Evolutionary conservation across 495 filamentous ascomycete genomes (phyloP), one percentile per base, ranked within the genome.

Genomic region (Penicillium nucicola): DNA sequence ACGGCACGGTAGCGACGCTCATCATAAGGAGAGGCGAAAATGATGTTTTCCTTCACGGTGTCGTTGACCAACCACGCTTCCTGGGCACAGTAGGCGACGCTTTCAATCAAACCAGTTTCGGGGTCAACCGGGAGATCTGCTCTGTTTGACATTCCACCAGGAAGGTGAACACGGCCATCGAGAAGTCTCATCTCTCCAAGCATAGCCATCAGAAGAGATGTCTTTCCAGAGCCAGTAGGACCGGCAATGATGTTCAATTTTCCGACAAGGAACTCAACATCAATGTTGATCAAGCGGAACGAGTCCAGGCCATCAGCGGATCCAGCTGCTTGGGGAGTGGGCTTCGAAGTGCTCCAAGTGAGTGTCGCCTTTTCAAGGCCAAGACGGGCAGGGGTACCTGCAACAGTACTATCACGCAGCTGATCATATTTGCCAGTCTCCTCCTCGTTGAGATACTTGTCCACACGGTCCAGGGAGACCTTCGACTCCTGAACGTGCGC

Each of bases 401-500:
- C 75, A 51, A 85, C 80, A 42, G 85, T 82, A 42, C 80, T 77
- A 17, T 80, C 69, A 13, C 80, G 77, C 3, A 99, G 78, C 60
- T 97, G 95, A n/a, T 77, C 76, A 58, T 96, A 97, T 66, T 99
- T 99, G 50, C 93, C 90, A 0, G 93, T 97, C 69, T 99, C 95
- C 19, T 95, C 89, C 63, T 99, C 95, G 45, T 82, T 86, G 44
- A 99, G 67, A 64, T 96, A 99, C 54, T 96, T 87, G 60, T 99
- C 93, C 15, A 99, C 90, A 70, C 95, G 90, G 62, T 95, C 92
- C 38, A 99, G 81, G 1, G 95, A 97, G 25, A 99, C 95, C 72
- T 95, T 93, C 9, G 91, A 89, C 70, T 99, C 95, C 71, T 96
- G 90, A 7, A 99, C 92, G 64, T 96, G 95, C 31, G 95, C 95